Conservation (phyloP, 1,284 basidiomycete species). For the Austropuccinia psidii region DNA sequence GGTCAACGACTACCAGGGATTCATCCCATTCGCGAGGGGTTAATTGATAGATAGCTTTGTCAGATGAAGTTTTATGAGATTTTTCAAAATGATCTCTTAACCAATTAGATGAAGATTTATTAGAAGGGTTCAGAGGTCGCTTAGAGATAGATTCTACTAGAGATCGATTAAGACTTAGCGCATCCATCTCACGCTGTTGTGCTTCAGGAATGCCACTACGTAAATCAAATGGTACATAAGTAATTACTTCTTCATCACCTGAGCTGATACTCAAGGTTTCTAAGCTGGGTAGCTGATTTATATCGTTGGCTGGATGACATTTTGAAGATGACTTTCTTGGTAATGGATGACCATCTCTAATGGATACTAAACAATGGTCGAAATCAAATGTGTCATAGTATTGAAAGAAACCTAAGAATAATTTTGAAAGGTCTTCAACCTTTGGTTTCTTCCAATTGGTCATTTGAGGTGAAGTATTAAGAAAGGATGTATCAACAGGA, state of each 20-base stretch:
- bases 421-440: neutral
- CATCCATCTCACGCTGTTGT: neutral
- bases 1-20: too few species aligned
- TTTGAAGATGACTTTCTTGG: neutral
- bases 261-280: neutral
- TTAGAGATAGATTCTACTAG: too few species aligned
- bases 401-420: constrained; percentile 11
- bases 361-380: neutral
- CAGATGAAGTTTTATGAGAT: too few species aligned
- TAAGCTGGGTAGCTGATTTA: too few species aligned
- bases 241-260: neutral
- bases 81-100: too few species aligned
- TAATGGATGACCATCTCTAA: constrained; percentile 1
- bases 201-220: neutral
- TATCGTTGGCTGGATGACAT: too few species aligned
- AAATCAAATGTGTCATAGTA: constrained; percentile 5
- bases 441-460: too few species aligned
- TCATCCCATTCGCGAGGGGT: too few species aligned
- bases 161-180: neutral
- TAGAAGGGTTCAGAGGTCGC: too few species aligned
- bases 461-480: too few species aligned
- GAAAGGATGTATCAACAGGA: neutral
- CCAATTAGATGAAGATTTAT: too few species aligned
- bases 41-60: too few species aligned
- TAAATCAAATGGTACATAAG: neutral